Percentiles rank a stretch among this genome's conserved stretches.
phyloP scores from a whole-genome alignment of 805 yeast species.

The Candida chilensis region DNA sequence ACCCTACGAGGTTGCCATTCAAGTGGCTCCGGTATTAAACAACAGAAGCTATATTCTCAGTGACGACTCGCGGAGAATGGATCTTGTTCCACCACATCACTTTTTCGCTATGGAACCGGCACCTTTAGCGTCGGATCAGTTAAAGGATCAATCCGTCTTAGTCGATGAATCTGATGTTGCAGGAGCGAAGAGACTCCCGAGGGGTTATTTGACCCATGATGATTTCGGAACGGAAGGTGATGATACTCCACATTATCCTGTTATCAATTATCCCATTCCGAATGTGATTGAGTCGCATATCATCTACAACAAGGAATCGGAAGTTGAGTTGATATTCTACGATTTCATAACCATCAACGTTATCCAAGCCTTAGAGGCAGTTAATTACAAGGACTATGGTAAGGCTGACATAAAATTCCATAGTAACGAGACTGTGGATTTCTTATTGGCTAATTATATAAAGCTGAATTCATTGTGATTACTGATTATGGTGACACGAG shows the following conservation, averaged over 20 bases:
- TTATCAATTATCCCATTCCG: conserved; percentile 56
- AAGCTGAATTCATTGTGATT: too few relatives aligned
- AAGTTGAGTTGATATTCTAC: conserved; percentile 69
- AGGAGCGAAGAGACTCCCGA: conserved; percentile 19
- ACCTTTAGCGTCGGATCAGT: too few relatives aligned
- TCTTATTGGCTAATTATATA: not conserved
- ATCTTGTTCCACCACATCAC: not conserved
- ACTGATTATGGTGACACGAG: too few relatives aligned
- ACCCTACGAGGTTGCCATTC: conserved; percentile 47
- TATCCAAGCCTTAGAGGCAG: conserved; percentile 16
- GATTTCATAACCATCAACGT: conserved; percentile 51
- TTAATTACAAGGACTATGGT: conserved; percentile 4
- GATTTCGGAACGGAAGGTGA: conserved; percentile 86
- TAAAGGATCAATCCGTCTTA: too few relatives aligned
- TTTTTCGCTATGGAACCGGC: too few relatives aligned
- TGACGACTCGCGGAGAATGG: too few relatives aligned
- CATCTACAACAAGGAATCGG: conserved; percentile 12
- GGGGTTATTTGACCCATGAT: conserved; percentile 78
- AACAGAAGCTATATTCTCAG: conserved; percentile 36
- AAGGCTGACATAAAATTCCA: not conserved
- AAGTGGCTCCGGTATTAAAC: conserved; percentile 50
- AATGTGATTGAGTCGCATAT: conserved; percentile 61
- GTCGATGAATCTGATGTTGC: too few relatives aligned
- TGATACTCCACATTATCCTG: conserved; percentile 59
- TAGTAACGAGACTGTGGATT: not conserved